Percentiles rank a stretch among this genome's conserved stretches.
These are phyloP conservation scores for Moesziomyces sp. DNA, from an alignment of 1,284 basidiomycete genomes.

Conservation along the genomic window DNA sequence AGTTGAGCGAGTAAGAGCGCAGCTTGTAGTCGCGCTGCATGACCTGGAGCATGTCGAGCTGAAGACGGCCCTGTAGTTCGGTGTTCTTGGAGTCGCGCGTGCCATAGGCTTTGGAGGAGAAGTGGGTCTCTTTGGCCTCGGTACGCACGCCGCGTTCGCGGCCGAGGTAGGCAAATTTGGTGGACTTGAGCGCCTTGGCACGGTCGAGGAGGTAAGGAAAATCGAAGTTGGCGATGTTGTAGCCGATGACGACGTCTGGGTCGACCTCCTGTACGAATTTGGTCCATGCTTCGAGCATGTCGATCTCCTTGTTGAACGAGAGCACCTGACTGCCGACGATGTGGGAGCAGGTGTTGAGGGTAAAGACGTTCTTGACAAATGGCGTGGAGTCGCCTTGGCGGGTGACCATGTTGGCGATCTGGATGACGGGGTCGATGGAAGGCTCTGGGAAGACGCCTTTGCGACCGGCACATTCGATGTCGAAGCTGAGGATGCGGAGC, in stretches of 20 bases:
- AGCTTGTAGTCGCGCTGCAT: conserved; percentile 68
- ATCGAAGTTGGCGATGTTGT: conserved; percentile 68
- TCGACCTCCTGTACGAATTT: conserved; percentile 65
- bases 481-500: conserved; percentile 66
- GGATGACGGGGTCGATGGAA: conserved; percentile 64
- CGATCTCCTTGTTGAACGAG: conserved; percentile 61
- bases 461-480: conserved; percentile 67
- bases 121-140: conserved; percentile 67
- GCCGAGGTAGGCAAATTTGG: conserved; percentile 64
- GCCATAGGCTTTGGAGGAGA: conserved; percentile 67
- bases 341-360: conserved; percentile 65
- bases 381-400: conserved; percentile 65
- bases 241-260: conserved; percentile 67
- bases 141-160: conserved; percentile 62
- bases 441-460: conserved; percentile 67
- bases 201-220: conserved; percentile 67
- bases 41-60: conserved; percentile 67
- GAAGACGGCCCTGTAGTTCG: conserved; percentile 66
- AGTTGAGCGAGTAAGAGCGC: conserved; percentile 66
- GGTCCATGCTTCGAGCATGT: conserved; percentile 65
- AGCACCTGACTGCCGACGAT: conserved; percentile 66
- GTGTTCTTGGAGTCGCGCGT: conserved; percentile 67
- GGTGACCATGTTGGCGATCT: conserved; percentile 68
- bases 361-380: conserved; percentile 67
- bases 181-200: conserved; percentile 63